Conservation (phyloP, 306 rosid species). For the Inga laurina region DNA sequence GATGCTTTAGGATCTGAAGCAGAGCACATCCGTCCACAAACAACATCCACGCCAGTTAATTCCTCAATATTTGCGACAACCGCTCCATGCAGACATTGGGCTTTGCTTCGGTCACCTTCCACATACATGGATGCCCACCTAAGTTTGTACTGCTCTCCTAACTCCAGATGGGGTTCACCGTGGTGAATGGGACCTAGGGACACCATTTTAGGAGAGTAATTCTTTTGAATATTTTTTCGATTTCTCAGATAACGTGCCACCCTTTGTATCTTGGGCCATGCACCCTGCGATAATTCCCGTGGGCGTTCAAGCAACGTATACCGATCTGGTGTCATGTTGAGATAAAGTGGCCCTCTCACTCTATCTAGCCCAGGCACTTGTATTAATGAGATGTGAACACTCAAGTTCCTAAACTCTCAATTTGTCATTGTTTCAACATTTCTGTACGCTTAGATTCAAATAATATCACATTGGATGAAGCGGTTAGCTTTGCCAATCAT, state of each 20-base stretch:
- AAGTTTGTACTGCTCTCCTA: conserved; percentile 19
- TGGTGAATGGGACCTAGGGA: conserved; percentile 35
- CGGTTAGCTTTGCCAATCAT: not conserved
- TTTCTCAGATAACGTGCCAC: conserved; percentile 12
- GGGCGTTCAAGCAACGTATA: not conserved
- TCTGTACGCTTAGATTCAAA: not conserved
- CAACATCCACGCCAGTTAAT: not conserved
- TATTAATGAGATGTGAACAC: not conserved
- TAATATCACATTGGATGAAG: not conserved
- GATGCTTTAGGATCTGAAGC: not conserved
- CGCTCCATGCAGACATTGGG: not conserved
- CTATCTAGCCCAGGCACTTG: not conserved
- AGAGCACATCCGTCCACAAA: not conserved
- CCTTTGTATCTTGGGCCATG: conserved; percentile 15
- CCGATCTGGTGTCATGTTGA: not conserved
- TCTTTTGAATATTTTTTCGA: not conserved
- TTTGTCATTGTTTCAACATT: too few relatives aligned
- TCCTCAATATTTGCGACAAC: not conserved
- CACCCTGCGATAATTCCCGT: not conserved
- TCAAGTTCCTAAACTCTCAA: too few relatives aligned
- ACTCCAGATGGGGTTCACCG: not conserved
- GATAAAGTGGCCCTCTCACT: not conserved
- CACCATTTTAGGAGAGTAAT: conserved; percentile 3
- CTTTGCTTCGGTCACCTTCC: not conserved
- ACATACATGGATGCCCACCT: not conserved